Evolutionary conservation across 1,139 yeast species (phyloP).

Genomic region (Meyerozyma elateridarum): DNA sequence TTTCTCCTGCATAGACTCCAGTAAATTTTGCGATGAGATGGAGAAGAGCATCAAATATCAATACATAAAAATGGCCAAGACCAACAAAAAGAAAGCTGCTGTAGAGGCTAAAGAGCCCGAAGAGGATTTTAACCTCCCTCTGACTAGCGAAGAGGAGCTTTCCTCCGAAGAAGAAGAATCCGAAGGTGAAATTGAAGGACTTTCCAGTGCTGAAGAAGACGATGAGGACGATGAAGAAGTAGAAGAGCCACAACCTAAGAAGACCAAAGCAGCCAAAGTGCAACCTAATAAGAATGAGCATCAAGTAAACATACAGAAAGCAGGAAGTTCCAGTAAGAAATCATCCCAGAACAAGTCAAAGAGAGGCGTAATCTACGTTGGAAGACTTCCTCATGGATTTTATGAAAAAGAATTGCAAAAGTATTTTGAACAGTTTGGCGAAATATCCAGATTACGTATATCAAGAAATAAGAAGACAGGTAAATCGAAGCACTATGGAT

Average conservation of each 20-base stretch:
- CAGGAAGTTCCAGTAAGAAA: conserved; percentile 2
- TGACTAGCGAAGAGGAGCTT: too few species aligned
- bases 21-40: conserved; percentile 4
- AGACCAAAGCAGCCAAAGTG: background rate
- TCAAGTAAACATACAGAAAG: conserved; percentile 2
- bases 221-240: background rate
- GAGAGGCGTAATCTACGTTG: conserved; percentile 77
- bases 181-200: conserved; percentile 1
- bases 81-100: background rate
- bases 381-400: conserved; percentile 90
- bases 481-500: conserved; percentile 88
- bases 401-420: conserved; percentile 75
- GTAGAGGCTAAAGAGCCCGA: conserved; percentile 1
- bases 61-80: conserved; percentile 1
- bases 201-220: conserved; percentile 1
- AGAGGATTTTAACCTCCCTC: conserved; percentile 1
- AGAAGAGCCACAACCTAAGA: background rate
- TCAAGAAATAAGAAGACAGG: conserved; percentile 92
- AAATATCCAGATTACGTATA: conserved; percentile 66
- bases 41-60: too few species aligned
- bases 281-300: too few species aligned
- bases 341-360: conserved; percentile 20
- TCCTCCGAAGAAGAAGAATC: background rate
- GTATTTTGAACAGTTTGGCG: conserved; percentile 89
- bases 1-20: conserved; percentile 3